Conservation (phyloP, 192 early-diverging fungal genomes). For the Kickxella alabastrina region DNA sequence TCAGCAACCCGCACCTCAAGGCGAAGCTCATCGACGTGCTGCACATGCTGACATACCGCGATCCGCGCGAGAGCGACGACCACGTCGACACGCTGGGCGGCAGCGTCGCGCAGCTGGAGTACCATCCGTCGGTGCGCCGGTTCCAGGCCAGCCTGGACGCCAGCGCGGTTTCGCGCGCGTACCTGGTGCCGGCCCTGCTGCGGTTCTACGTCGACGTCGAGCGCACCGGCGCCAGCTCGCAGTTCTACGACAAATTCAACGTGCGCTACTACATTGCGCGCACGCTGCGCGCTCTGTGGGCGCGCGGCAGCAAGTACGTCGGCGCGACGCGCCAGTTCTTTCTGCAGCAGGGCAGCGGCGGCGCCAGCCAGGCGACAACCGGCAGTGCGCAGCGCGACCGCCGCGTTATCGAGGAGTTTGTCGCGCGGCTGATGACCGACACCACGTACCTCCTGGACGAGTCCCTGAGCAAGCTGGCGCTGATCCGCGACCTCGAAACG, state of each 20-base stretch:
- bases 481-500: slow-evolving; percentile 78
- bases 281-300: slow-evolving; percentile 67
- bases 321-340: slow-evolving; percentile 36
- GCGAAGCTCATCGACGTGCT: slow-evolving; percentile 87
- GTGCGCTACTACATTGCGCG: slow-evolving; percentile 95
- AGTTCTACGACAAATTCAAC: slow-evolving; percentile 99
- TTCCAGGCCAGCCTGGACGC: slow-evolving; percentile 61
- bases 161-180: slow-evolving; percentile 67
- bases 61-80: slow-evolving; percentile 37
- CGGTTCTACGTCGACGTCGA: slow-evolving; percentile 96
- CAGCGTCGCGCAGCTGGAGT: slow-evolving; percentile 59
- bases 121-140: slow-evolving; percentile 57
- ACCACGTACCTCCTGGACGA: slow-evolving; percentile 94
- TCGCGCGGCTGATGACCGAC: slow-evolving; percentile 93
- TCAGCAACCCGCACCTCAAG: slow-evolving; percentile 95
- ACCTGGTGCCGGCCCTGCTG: slow-evolving; percentile 80
- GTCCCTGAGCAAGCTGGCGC: slow-evolving; percentile 75
- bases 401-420: slow-evolving; percentile 62
- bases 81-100: slow-evolving; percentile 70
- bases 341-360: slow-evolving; percentile 8
- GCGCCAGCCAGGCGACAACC: slow-evolving; percentile 7
- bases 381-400: slow-evolving; percentile 31
- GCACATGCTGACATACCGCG: slow-evolving; percentile 40
- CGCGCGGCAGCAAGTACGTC: slow-evolving; percentile 28
- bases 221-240: slow-evolving; percentile 83